Conservation (phyloP, 1,284 basidiomycete genomes). For the Cerioporus squamosus region DNA sequence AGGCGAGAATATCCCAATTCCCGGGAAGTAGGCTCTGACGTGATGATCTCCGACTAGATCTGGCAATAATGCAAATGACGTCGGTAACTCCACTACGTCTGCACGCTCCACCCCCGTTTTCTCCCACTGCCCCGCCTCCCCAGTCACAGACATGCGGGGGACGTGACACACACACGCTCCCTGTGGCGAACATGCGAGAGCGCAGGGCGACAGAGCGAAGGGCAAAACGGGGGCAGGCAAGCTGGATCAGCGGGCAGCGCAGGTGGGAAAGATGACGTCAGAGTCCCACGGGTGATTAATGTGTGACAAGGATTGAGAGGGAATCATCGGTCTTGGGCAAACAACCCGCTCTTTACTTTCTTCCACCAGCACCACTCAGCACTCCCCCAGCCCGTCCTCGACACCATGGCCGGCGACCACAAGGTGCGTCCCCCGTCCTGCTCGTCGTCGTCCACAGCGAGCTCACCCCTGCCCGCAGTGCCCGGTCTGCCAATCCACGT, state of each 20-base stretch:
- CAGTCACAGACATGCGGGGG: not conserved
- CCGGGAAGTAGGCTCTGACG: constrained; percentile 30
- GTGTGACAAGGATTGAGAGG: constrained; percentile 15
- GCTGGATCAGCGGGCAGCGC: not conserved
- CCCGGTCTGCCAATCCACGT: constrained; percentile 85
- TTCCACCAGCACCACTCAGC: constrained; percentile 23
- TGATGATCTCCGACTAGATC: constrained; percentile 53
- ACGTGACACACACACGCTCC: not conserved
- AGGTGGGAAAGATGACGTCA: constrained; percentile 24
- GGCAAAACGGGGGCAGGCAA: not conserved
- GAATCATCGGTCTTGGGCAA: constrained; percentile 16
- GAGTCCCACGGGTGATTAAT: constrained; percentile 26
- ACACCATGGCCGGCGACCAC: constrained; percentile 43
- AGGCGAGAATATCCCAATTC: not conserved
- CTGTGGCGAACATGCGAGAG: not conserved
- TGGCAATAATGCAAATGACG: constrained; percentile 38
- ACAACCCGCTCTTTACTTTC: constrained; percentile 21
- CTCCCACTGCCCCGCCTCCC: not conserved
- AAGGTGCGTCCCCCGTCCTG: constrained; percentile 32
- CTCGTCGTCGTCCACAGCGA: constrained; percentile 4
- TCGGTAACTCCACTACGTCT: constrained; percentile 25
- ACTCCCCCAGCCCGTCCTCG: constrained; percentile 1
- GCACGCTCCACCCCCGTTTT: constrained; percentile 14
- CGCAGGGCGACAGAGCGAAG: not conserved
- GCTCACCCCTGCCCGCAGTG: constrained; percentile 41